Percentiles rank a stretch among this genome's conserved stretches.
Evolutionary conservation across 2,329 filamentous ascomycete genomes (phyloP).

Genomic region (Byssochlamys sp.): DNA sequence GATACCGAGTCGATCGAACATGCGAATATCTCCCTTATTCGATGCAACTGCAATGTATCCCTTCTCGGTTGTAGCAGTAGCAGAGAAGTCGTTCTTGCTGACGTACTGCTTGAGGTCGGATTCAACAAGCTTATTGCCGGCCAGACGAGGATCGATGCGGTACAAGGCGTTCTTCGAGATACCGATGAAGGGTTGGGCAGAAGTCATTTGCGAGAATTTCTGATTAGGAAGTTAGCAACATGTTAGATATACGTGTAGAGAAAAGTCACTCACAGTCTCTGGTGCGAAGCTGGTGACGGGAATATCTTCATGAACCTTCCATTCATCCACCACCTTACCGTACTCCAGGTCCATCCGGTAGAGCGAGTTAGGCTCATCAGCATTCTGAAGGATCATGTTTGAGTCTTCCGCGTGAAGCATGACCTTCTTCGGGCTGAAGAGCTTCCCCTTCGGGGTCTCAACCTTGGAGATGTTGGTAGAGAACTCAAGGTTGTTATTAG

Average conservation of each 20-base stretch:
- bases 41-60: slow-evolving; percentile 94
- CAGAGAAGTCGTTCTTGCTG: slow-evolving; percentile 95
- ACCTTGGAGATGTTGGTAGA: slow-evolving; percentile 96
- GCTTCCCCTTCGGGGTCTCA: slow-evolving; percentile 71
- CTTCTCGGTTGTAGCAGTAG: slow-evolving; percentile 87
- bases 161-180: slow-evolving; percentile 87
- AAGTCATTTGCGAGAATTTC: slow-evolving; percentile 97
- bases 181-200: slow-evolving; percentile 88
- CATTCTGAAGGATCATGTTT: slow-evolving; percentile 81
- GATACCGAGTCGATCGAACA: slow-evolving; percentile 92
- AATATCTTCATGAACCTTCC: slow-evolving; percentile 96
- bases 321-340: slow-evolving; percentile 95
- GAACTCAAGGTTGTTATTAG: slow-evolving; percentile 86
- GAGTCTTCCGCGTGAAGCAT: slow-evolving; percentile 89
- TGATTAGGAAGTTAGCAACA: slow-evolving; percentile 24
- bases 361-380: slow-evolving; percentile 72
- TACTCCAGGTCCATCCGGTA: slow-evolving; percentile 98
- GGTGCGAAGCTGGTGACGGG: slow-evolving; percentile 84
- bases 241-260: not conserved
- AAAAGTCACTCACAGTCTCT: slow-evolving; percentile 53
- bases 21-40: slow-evolving; percentile 92
- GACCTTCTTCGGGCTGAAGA: slow-evolving; percentile 91
- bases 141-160: slow-evolving; percentile 80
- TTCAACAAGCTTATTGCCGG: slow-evolving; percentile 87
- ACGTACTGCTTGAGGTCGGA: slow-evolving; percentile 88